Conservation (phyloP, 2,329 filamentous ascomycete genomes). For the Venturia effusa region DNA sequence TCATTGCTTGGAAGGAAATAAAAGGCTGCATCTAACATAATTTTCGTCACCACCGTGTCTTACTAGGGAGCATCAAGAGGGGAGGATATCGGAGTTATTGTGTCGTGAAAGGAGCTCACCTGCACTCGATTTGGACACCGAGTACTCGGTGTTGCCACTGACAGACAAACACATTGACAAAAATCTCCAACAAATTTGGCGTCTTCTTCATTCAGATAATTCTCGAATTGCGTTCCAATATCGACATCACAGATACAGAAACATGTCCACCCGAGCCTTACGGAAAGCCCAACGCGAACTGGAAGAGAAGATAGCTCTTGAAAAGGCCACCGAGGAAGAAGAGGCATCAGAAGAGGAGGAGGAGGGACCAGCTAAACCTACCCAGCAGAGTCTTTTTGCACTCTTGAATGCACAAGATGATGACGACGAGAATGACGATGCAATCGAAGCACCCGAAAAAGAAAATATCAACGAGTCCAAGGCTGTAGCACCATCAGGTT, state of each 20-base stretch:
- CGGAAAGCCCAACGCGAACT: slow-evolving; percentile 52
- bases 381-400: slow-evolving; percentile 1
- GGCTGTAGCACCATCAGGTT: background rate
- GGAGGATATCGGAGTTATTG: too few relatives aligned
- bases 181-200: too few relatives aligned
- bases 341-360: slow-evolving; percentile 22
- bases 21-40: too few relatives aligned
- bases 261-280: slow-evolving; percentile 56
- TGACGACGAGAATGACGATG: slow-evolving; percentile 21
- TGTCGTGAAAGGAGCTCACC: background rate
- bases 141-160: too few relatives aligned
- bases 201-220: too few relatives aligned
- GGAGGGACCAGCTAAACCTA: slow-evolving; percentile 14
- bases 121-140: too few relatives aligned
- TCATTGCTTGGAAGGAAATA: too few relatives aligned
- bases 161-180: too few relatives aligned
- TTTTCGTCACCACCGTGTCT: background rate
- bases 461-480: slow-evolving; percentile 18
- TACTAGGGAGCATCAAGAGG: background rate
- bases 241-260: background rate
- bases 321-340: slow-evolving; percentile 21
- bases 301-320: slow-evolving; percentile 43
- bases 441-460: slow-evolving; percentile 29
- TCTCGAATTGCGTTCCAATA: too few relatives aligned
- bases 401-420: slow-evolving; percentile 16